A percentile compares a stretch with the other conserved stretches of the same genome.
phyloP scores from a whole-genome alignment of 164 flowering plant species.

The Sextonia rubra region DNA sequence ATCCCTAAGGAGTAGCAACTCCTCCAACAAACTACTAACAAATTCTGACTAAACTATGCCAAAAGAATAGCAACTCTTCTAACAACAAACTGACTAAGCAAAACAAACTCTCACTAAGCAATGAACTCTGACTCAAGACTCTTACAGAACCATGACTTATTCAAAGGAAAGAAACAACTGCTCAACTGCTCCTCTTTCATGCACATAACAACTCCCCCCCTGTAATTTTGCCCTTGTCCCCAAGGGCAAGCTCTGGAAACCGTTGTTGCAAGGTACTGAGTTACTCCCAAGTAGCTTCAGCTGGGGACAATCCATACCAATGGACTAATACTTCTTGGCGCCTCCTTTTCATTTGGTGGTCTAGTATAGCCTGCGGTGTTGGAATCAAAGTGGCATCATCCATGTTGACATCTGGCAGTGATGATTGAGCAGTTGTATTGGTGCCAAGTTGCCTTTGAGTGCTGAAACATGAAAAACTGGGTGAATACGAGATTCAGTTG shows the following conservation, averaged over 20 bases:
- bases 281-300: conserved; percentile 2
- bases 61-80: too few relatives aligned
- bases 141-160: too few relatives aligned
- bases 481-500: background rate
- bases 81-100: too few relatives aligned
- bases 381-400: background rate
- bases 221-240: background rate
- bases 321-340: background rate
- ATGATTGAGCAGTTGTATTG: background rate
- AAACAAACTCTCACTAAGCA: too few relatives aligned
- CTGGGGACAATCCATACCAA: background rate
- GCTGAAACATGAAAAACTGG: background rate
- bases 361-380: background rate
- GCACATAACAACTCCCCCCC: background rate
- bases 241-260: background rate
- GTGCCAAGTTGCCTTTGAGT: background rate
- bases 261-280: too few relatives aligned
- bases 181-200: too few relatives aligned
- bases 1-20: too few relatives aligned
- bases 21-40: too few relatives aligned
- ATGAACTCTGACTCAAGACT: too few relatives aligned
- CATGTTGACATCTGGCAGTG: background rate
- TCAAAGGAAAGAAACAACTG: too few relatives aligned
- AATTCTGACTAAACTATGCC: too few relatives aligned
- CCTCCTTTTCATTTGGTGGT: background rate